These are phyloP conservation scores for Metschnikowia colocasiae DNA, from an alignment of 805 yeast genomes.

Conservation along the genomic window DNA sequence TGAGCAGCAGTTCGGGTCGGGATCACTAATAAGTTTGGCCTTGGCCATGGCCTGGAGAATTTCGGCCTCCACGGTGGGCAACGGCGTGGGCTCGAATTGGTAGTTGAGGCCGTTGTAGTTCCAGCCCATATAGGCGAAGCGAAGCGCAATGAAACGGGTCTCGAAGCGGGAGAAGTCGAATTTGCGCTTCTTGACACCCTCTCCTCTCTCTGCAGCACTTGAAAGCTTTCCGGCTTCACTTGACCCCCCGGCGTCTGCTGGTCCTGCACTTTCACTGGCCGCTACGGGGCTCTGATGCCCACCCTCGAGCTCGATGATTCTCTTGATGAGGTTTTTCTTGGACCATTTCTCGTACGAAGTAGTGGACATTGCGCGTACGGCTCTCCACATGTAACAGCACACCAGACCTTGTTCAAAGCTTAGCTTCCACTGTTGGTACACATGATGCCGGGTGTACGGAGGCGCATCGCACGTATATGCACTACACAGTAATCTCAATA, in stretches of 20 bases:
- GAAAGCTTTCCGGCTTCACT: too few relatives aligned
- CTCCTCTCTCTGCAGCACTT: too few relatives aligned
- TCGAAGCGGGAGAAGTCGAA: conserved; percentile 65
- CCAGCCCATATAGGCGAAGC: conserved; percentile 92
- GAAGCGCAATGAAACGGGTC: conserved; percentile 70
- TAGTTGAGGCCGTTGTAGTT: conserved; percentile 85
- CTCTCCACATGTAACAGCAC: conserved; percentile 1
- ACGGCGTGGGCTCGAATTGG: conserved; percentile 69
- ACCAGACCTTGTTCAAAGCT: not conserved
- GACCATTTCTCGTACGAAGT: conserved; percentile 55
- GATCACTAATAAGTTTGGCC: conserved; percentile 59
- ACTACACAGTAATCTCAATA: not conserved
- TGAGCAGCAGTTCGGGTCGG: conserved; percentile 58
- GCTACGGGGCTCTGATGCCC: not conserved
- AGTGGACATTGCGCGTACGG: conserved; percentile 2
- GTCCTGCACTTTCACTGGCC: not conserved
- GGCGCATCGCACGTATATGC: not conserved
- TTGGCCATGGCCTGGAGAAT: conserved; percentile 67
- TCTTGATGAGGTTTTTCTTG: conserved; percentile 57
- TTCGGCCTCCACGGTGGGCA: conserved; percentile 83
- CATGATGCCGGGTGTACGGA: not conserved
- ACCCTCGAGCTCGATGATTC: conserved; percentile 54
- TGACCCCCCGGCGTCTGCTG: not conserved
- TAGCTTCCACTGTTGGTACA: not conserved
- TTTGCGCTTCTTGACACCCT: conserved; percentile 21